Percentiles rank a stretch among this genome's conserved stretches.
phyloP scores from a whole-genome alignment of 805 yeast genomes.

The Saccharomycopsis fibuligera region DNA sequence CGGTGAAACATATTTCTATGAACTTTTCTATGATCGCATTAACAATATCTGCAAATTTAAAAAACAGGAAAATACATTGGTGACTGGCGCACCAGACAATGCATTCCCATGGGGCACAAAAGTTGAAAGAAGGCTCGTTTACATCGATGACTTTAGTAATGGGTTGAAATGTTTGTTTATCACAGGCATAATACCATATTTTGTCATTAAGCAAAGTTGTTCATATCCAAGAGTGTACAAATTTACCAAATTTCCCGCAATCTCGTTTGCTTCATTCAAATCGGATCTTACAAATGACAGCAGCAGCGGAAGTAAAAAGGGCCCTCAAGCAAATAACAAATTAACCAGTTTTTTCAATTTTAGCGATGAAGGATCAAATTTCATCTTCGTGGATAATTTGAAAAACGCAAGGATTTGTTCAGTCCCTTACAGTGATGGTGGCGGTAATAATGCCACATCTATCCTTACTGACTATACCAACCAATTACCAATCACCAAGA shows the following conservation, averaged over 20 bases:
- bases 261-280: slow-evolving; percentile 58
- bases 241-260: slow-evolving; percentile 57
- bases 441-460: slow-evolving; percentile 8
- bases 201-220: slow-evolving; percentile 57
- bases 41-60: slow-evolving; percentile 37
- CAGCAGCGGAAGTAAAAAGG: too few species aligned
- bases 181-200: slow-evolving; percentile 68
- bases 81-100: slow-evolving; percentile 78
- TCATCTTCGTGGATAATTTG: slow-evolving; percentile 65
- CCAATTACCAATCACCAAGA: slow-evolving; percentile 50
- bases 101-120: slow-evolving; percentile 63
- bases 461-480: slow-evolving; percentile 42
- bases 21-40: slow-evolving; percentile 42
- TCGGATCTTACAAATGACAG: neutral
- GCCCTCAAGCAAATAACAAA: too few species aligned
- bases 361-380: slow-evolving; percentile 29
- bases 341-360: slow-evolving; percentile 25
- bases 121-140: slow-evolving; percentile 61
- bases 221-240: slow-evolving; percentile 60
- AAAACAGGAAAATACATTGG: slow-evolving; percentile 35
- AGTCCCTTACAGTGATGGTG: slow-evolving; percentile 25
- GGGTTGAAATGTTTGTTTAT: slow-evolving; percentile 58
- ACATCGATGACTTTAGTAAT: slow-evolving; percentile 45
- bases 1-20: slow-evolving; percentile 70
- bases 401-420: slow-evolving; percentile 57